Base-by-base conservation (phyloP, 768 basidiomycete species). In the Russula abietina region DNA sequence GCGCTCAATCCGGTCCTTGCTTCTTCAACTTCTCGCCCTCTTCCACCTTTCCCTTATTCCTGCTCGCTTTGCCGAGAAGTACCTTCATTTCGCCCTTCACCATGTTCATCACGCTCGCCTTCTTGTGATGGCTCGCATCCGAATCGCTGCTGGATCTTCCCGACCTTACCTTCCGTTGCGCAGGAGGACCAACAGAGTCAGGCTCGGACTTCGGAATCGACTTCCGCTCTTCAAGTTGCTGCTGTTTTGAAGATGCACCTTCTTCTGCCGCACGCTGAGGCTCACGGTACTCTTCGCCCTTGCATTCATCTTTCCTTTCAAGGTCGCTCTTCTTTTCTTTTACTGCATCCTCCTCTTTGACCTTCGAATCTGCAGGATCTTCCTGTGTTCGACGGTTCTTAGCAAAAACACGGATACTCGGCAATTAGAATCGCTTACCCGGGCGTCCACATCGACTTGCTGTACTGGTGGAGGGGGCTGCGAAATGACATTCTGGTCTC, bases 11-110 rank as follows among this genome's bases (percentile, higher is more conserved):
- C 4, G 36, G 26, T 43, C 65, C 65, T 0, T 59, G 36, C 36
- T 36, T 45, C 30, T 65, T 64, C 56, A 65, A 17, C 46, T 48
- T 65, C 36, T 57, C 56, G 14, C 65, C 65, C 39, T 54, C 61
- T 28, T 65, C 65, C 33, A 65, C 61, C 57, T 50, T 65, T 5
- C 51, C 65, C 36, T 32, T 48, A 19, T 64, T 65, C 43, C 52
- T 32, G 17, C 61, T 65, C 11, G 61, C 65, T 52, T 58, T 65
- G 3, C 65, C 65, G 12, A 65, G 52, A 19, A 65, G 56, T 24
- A 64, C 53, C 45, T 58, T 62, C 61, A 65, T 57, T 38, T 59
- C 65, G 1, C 61, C 65, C 52, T 59, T 65, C 28, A 65, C 61
- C 36, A 55, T 63, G 30, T 49, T 50, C 61, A 65, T 54, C 22